phyloP scores from a whole-genome alignment of 2,329 filamentous ascomycete genomes.

The Colletotrichum lindemuthianum region DNA sequence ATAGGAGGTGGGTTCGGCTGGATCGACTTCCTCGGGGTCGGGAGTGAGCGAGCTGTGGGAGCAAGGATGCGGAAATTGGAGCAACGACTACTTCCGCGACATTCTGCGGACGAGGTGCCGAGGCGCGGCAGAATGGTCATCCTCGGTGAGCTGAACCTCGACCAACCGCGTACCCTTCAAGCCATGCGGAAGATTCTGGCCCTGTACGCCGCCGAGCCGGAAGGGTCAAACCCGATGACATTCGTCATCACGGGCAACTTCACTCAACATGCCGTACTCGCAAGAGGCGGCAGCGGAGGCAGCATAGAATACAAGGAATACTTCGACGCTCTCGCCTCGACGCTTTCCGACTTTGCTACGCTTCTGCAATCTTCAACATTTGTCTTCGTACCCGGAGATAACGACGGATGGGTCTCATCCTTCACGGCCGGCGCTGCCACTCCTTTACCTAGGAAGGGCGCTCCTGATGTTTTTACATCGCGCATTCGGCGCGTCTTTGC shows the following conservation, averaged over 20 bases:
- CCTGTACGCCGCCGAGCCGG: slow-evolving; percentile 74
- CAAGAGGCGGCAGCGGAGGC: slow-evolving; percentile 75
- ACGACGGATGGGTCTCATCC: slow-evolving; percentile 94
- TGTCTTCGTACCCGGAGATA: slow-evolving; percentile 93
- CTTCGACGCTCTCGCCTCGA: slow-evolving; percentile 86
- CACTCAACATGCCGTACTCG: slow-evolving; percentile 71
- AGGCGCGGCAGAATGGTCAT: slow-evolving; percentile 72
- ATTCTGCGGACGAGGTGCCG: slow-evolving; percentile 46
- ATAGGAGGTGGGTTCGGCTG: slow-evolving; percentile 90
- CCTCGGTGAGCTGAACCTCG: slow-evolving; percentile 86
- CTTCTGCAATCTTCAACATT: slow-evolving; percentile 85
- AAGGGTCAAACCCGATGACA: slow-evolving; percentile 75
- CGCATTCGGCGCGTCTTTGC: slow-evolving; percentile 84
- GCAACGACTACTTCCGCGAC: slow-evolving; percentile 67
- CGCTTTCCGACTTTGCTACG: slow-evolving; percentile 83
- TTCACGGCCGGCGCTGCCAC: slow-evolving; percentile 81
- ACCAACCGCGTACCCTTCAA: slow-evolving; percentile 82
- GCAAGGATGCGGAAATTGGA: slow-evolving; percentile 85
- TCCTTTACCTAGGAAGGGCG: slow-evolving; percentile 73
- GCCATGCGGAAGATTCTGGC: slow-evolving; percentile 83
- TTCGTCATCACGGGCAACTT: slow-evolving; percentile 93
- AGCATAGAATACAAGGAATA: slow-evolving; percentile 98
- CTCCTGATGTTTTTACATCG: slow-evolving; percentile 92
- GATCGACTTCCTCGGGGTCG: slow-evolving; percentile 94
- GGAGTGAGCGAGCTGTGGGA: slow-evolving; percentile 87